These are phyloP conservation scores for Tolypocladium ophioglossoides DNA, from an alignment of 2,329 filamentous ascomycete species.

Conservation along the genomic window DNA sequence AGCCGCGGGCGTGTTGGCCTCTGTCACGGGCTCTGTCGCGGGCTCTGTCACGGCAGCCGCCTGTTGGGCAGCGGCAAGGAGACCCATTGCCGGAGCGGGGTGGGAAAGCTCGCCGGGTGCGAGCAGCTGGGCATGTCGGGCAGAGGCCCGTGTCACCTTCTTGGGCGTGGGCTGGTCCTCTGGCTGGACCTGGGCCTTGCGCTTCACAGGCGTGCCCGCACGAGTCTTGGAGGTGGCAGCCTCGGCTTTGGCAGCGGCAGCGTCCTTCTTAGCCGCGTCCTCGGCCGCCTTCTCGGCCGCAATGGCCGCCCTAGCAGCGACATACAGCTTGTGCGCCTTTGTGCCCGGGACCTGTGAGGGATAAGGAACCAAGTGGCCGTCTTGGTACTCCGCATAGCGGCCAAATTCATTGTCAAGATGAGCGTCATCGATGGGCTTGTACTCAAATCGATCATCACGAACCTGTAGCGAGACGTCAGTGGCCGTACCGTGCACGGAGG, in stretches of 20 bases:
- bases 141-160: constrained; percentile 26
- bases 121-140: constrained; percentile 17
- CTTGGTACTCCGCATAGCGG: constrained; percentile 28
- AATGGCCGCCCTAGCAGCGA: constrained; percentile 21
- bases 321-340: constrained; percentile 18
- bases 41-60: constrained; percentile 15
- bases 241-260: constrained; percentile 21
- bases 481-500: neutral
- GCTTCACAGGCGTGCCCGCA: constrained; percentile 24
- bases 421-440: constrained; percentile 32
- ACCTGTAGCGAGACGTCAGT: constrained; percentile 17
- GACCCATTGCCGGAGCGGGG: constrained; percentile 24
- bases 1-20: constrained; percentile 20
- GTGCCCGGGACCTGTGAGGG: constrained; percentile 31
- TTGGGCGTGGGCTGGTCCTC: constrained; percentile 41
- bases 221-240: constrained; percentile 8
- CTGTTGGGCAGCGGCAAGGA: constrained; percentile 27
- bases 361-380: constrained; percentile 33
- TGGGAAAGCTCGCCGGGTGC: constrained; percentile 12
- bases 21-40: constrained; percentile 10
- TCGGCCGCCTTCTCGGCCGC: constrained; percentile 15
- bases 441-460: constrained; percentile 33
- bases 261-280: constrained; percentile 17
- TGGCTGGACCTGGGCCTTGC: constrained; percentile 37
- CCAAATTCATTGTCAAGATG: constrained; percentile 32